These are phyloP conservation scores for Wickerhamomyces alni DNA, from an alignment of 805 yeast genomes.

Conservation along the genomic window DNA sequence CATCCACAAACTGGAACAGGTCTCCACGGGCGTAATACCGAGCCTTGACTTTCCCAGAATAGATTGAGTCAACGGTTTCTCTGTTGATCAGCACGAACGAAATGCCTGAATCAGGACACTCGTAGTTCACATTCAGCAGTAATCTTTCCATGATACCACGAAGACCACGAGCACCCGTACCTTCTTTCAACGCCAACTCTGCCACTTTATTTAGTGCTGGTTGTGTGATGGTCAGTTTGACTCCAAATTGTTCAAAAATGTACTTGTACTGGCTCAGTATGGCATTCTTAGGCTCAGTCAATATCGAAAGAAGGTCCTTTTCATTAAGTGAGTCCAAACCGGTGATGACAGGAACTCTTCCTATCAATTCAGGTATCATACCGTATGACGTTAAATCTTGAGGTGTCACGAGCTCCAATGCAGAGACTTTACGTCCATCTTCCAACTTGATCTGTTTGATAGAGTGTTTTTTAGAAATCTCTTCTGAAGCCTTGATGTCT, in stretches of 20 bases:
- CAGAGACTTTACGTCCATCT: constrained; percentile 32
- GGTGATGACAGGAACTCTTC: constrained; percentile 51
- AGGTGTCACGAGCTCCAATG: constrained; percentile 41
- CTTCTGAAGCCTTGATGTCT: constrained; percentile 8
- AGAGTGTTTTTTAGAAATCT: constrained; percentile 16
- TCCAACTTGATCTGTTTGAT: constrained; percentile 31
- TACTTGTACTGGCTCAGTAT: constrained; percentile 47
- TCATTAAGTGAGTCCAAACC: constrained; percentile 40
- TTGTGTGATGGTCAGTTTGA: constrained; percentile 41
- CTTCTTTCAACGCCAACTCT: constrained; percentile 40
- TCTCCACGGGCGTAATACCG: constrained; percentile 42
- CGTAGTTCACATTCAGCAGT: constrained; percentile 46
- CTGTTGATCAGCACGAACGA: constrained; percentile 43
- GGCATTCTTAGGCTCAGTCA: constrained; percentile 52
- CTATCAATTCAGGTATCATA: constrained; percentile 53
- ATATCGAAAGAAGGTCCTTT: constrained; percentile 40
- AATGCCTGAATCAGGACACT: constrained; percentile 53
- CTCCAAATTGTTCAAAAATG: constrained; percentile 47
- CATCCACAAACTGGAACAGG: constrained; percentile 33
- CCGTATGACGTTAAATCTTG: constrained; percentile 48
- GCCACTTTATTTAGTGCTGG: constrained; percentile 45
- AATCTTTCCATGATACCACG: constrained; percentile 49
- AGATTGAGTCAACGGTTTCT: constrained; percentile 35
- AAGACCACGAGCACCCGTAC: constrained; percentile 59
- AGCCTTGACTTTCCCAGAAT: constrained; percentile 29